phyloP scores from a whole-genome alignment of 441 rosid species.

The Bocquillonia castaneifolia region DNA sequence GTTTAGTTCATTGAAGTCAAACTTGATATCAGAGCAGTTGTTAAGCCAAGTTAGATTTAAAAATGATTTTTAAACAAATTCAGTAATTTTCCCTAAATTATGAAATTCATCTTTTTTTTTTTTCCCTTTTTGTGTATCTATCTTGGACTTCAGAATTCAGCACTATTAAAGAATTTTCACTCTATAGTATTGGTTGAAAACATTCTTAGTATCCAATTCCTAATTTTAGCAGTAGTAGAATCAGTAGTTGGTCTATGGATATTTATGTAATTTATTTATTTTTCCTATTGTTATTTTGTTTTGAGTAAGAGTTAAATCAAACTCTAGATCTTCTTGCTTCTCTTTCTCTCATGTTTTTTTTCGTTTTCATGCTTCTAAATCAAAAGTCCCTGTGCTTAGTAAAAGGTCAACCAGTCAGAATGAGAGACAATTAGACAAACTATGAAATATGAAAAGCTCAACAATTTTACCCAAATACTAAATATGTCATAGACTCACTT shows the following conservation, averaged over 20 bases:
- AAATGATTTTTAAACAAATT: no score
- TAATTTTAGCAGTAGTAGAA: neutral
- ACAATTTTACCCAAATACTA: neutral
- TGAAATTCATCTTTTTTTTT: no score
- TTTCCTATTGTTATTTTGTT: no score
- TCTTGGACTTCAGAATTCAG: no score
- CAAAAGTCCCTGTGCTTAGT: neutral
- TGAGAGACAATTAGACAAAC: neutral
- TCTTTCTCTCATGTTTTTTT: neutral
- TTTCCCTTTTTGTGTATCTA: no score
- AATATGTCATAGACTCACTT: slow-evolving; percentile 43
- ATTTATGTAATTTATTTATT: neutral
- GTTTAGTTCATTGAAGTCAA: no score
- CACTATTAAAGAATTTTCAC: no score
- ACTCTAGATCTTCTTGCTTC: no score
- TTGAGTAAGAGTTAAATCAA: no score
- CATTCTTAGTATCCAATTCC: neutral
- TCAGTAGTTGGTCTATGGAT: neutral
- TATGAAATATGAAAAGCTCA: neutral
- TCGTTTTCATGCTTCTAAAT: neutral
- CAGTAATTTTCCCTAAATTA: no score
- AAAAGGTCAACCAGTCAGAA: neutral
- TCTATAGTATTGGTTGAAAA: neutral
- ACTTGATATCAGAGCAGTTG: no score
- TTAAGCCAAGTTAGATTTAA: no score